Percentiles rank a stretch among this genome's conserved stretches.
Evolutionary conservation across 805 yeast genomes (phyloP).

Genomic region (Zygoascus flipseniorum): DNA sequence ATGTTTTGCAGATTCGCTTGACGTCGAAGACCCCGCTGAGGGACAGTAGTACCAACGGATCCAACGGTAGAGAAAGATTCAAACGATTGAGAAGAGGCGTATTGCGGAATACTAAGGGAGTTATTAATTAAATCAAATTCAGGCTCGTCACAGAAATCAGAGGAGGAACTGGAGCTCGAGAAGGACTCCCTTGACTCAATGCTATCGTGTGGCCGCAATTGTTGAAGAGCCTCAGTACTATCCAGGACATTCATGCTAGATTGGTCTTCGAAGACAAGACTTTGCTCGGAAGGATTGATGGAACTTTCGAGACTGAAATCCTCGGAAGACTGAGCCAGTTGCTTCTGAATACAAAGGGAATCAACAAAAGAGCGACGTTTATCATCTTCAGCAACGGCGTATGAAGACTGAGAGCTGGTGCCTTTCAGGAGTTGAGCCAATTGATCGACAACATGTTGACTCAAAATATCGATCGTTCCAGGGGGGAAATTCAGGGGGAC

Average conservation of each 20-base stretch:
- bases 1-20: not conserved
- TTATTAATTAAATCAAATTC: not conserved
- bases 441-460: not conserved
- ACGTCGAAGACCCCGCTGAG: not conserved
- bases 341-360: slow-evolving; percentile 11
- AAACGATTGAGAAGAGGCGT: not conserved
- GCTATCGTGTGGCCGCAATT: too few species aligned
- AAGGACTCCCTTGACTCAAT: not conserved
- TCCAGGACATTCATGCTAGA: not conserved
- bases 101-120: not conserved
- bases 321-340: slow-evolving; percentile 3
- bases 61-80: not conserved
- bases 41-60: not conserved
- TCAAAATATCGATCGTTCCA: not conserved
- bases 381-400: not conserved
- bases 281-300: not conserved
- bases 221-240: too few species aligned
- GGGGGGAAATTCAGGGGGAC: not conserved
- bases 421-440: slow-evolving; percentile 2
- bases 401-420: not conserved
- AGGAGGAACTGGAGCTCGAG: not conserved
- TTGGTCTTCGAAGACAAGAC: not conserved
- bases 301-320: not conserved
- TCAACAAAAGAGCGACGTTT: slow-evolving; percentile 8
- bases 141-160: not conserved